Evolutionary conservation across 2,329 filamentous ascomycete species (phyloP).

Genomic region (Apiospora sp.): DNA sequence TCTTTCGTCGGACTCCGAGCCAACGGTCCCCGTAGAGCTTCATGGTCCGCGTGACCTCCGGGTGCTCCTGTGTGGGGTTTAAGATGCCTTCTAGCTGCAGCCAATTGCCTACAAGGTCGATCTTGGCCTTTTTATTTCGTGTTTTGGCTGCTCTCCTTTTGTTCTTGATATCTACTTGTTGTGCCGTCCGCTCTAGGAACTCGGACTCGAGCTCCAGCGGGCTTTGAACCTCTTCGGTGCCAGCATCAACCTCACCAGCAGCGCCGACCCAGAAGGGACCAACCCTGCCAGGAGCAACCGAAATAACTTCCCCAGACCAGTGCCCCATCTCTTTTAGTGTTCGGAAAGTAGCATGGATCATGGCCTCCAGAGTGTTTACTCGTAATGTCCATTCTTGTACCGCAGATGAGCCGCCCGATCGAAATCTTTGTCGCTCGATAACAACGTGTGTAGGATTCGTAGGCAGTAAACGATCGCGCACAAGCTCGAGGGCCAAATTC

Average conservation of each 20-base stretch:
- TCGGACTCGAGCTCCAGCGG: constrained; percentile 12
- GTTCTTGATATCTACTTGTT: constrained; percentile 9
- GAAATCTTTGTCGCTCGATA: constrained; percentile 69
- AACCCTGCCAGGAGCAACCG: constrained; percentile 63
- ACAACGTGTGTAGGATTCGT: constrained; percentile 73
- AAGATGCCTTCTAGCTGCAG: constrained; percentile 42
- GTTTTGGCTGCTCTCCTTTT: constrained; percentile 29
- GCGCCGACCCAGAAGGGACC: constrained; percentile 59
- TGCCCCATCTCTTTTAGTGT: constrained; percentile 57
- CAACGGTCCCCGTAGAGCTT: constrained; percentile 36
- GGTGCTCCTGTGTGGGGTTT: constrained; percentile 22
- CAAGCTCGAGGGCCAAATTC: constrained; percentile 42
- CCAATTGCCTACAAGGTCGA: constrained; percentile 67
- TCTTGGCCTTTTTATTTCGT: constrained; percentile 55
- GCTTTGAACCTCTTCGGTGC: constrained; percentile 25
- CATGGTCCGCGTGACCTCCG: background rate
- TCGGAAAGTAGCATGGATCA: constrained; percentile 76
- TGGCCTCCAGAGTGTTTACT: constrained; percentile 83
- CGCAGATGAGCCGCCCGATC: constrained; percentile 68
- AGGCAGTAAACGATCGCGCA: constrained; percentile 48
- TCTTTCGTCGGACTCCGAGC: constrained; percentile 32
- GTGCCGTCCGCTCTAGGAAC: constrained; percentile 8
- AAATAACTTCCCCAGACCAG: constrained; percentile 54
- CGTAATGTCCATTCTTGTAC: constrained; percentile 85
- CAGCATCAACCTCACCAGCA: constrained; percentile 27